phyloP scores from a whole-genome alignment of 495 filamentous ascomycete species.

The Neurospora sp. region DNA sequence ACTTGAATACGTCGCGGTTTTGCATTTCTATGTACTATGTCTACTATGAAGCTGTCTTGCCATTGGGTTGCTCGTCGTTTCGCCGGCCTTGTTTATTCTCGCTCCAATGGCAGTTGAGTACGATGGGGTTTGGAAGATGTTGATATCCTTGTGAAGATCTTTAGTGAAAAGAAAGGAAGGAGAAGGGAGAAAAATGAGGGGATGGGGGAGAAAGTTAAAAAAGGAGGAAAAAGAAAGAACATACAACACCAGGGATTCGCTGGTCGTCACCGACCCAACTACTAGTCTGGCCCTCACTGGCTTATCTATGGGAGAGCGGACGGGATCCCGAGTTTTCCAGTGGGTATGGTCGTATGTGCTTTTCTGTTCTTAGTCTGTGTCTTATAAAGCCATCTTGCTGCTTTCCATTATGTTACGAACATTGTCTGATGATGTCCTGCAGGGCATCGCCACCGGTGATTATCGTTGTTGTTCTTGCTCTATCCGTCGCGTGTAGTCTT shows the following conservation, averaged over 20 bases:
- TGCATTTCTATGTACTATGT: background rate
- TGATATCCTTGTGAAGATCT: too few species aligned
- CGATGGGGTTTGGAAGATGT: too few species aligned
- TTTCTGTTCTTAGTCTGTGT: rapidly evolving
- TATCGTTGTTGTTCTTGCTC: background rate
- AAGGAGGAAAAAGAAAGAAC: too few species aligned
- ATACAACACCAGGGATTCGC: slow-evolving; percentile 22
- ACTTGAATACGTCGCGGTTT: background rate
- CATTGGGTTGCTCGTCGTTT: too few species aligned
- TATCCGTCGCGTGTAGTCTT: background rate
- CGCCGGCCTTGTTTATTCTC: too few species aligned
- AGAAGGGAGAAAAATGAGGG: too few species aligned
- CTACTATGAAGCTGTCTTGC: too few species aligned
- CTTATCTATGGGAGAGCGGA: slow-evolving; percentile 41
- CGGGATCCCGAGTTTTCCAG: slow-evolving; percentile 38
- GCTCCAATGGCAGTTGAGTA: too few species aligned
- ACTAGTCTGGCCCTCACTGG: slow-evolving; percentile 26
- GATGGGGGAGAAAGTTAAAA: too few species aligned
- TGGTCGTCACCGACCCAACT: slow-evolving; percentile 41
- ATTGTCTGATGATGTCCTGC: background rate
- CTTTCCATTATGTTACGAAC: background rate
- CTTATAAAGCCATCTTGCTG: background rate
- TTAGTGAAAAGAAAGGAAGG: too few species aligned
- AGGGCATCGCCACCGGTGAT: background rate
- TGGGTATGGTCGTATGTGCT: slow-evolving; percentile 36